Conservation (phyloP, 2,329 filamentous ascomycete genomes). For the Colletotrichum spaethianum region DNA sequence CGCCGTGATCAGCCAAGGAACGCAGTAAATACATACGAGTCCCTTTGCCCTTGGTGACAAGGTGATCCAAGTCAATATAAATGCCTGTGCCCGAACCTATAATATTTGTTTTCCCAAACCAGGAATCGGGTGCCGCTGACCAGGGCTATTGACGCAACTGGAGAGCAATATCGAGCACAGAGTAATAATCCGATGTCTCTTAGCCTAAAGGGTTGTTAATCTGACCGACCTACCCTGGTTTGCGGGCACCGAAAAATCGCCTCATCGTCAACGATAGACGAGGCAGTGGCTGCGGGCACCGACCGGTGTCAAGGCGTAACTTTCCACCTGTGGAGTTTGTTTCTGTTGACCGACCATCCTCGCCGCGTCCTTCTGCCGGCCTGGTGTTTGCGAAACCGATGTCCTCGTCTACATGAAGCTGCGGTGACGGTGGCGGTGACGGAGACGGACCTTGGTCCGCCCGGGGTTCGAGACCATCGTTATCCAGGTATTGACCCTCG, state of each 20-base stretch:
- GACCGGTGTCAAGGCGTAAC: neutral
- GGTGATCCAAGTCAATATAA: conserved; percentile 3
- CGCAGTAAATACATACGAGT: neutral
- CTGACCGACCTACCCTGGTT: neutral
- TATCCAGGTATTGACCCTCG: conserved; percentile 18
- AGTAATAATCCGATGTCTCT: conserved; percentile 1
- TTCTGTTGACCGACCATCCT: neutral
- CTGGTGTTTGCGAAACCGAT: neutral
- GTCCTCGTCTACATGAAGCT: conserved; percentile 11
- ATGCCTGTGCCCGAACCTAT: neutral
- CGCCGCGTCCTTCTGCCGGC: conserved; percentile 16
- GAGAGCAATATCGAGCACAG: conserved; percentile 10
- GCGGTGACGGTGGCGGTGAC: conserved; percentile 33
- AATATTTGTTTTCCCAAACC: neutral
- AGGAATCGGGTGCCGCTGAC: neutral
- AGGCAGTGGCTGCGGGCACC: conserved; percentile 4
- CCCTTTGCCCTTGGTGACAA: conserved; percentile 3
- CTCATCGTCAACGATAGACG: conserved; percentile 4
- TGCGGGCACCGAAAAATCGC: conserved; percentile 6
- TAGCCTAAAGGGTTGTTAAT: neutral
- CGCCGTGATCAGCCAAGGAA: neutral
- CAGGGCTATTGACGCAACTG: neutral
- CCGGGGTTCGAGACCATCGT: conserved; percentile 25
- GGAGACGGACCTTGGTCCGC: conserved; percentile 15
- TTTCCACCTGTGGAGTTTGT: neutral